Percentiles rank a stretch among this genome's conserved stretches.
Evolutionary conservation across 257 asterid genomes (phyloP).

Genomic region (Nicotiana obtusifolia): DNA sequence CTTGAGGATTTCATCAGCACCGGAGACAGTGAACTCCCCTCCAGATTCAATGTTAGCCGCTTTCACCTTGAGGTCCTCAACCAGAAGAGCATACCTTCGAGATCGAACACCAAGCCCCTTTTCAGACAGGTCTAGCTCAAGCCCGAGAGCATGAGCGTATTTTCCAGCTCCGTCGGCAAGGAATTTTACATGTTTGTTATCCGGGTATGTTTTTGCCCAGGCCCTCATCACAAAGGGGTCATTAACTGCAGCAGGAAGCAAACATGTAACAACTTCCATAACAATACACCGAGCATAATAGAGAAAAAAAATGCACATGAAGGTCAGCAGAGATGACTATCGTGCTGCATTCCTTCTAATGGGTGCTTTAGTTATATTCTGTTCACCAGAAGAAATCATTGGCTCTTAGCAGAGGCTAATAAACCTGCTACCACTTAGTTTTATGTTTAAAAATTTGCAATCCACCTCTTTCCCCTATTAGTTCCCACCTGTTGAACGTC

Average conservation of each 20-base stretch:
- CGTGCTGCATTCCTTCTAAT: neutral
- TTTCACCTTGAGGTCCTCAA: conserved; percentile 69
- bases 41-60: conserved; percentile 79
- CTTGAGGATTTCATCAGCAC: conserved; percentile 83
- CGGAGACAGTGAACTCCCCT: conserved; percentile 86
- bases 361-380: neutral
- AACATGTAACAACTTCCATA: neutral
- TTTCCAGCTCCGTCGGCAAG: conserved; percentile 79
- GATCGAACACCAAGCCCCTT: conserved; percentile 86
- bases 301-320: neutral
- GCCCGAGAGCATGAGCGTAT: conserved; percentile 72
- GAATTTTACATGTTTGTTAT: conserved; percentile 75
- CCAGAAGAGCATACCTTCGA: conserved; percentile 69
- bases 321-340: neutral
- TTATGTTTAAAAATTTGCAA: neutral
- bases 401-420: neutral
- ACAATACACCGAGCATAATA: neutral
- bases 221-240: conserved; percentile 99
- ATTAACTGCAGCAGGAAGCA: conserved; percentile 45
- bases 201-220: conserved; percentile 85
- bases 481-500: neutral
- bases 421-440: neutral
- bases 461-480: neutral
- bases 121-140: conserved; percentile 78
- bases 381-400: neutral